Conservation (phyloP, 768 basidiomycete genomes). For the Auricularia auricula-judae region DNA sequence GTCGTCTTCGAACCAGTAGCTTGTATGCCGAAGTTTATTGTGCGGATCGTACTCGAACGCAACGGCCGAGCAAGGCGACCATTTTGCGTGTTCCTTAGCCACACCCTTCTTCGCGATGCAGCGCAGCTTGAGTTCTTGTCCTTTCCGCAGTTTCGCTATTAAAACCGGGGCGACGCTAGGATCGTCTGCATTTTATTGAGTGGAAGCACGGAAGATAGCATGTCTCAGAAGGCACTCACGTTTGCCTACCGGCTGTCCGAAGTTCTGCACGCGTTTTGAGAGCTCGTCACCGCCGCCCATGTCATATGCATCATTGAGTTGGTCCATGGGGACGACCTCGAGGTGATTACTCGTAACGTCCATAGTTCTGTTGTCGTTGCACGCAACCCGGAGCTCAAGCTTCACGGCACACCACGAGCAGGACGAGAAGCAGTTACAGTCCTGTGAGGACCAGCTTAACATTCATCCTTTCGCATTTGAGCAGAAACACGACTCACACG, state of each 20-base stretch:
- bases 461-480: background rate
- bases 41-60: conserved; percentile 97
- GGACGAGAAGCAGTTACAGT: conserved; percentile 78
- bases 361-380: conserved; percentile 51
- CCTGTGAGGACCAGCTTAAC: conserved; percentile 35
- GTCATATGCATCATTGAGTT: conserved; percentile 20
- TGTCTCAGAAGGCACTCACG: conserved; percentile 27
- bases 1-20: conserved; percentile 86
- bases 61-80: conserved; percentile 93
- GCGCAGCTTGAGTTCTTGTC: conserved; percentile 75
- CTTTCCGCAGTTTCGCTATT: conserved; percentile 86
- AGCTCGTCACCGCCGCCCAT: conserved; percentile 57
- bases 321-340: conserved; percentile 39
- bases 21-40: conserved; percentile 93
- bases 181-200: conserved; percentile 36
- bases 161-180: conserved; percentile 56
- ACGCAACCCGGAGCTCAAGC: conserved; percentile 66
- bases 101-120: conserved; percentile 96
- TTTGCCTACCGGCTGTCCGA: conserved; percentile 81
- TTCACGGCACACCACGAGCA: conserved; percentile 83
- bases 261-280: conserved; percentile 57
- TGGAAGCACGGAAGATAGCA: conserved; percentile 1
- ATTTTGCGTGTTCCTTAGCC: conserved; percentile 98
- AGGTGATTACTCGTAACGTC: conserved; percentile 81
- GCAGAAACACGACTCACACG: conserved; percentile 34